phyloP scores from a whole-genome alignment of 495 filamentous ascomycete genomes.

The Xylaria intraflava region DNA sequence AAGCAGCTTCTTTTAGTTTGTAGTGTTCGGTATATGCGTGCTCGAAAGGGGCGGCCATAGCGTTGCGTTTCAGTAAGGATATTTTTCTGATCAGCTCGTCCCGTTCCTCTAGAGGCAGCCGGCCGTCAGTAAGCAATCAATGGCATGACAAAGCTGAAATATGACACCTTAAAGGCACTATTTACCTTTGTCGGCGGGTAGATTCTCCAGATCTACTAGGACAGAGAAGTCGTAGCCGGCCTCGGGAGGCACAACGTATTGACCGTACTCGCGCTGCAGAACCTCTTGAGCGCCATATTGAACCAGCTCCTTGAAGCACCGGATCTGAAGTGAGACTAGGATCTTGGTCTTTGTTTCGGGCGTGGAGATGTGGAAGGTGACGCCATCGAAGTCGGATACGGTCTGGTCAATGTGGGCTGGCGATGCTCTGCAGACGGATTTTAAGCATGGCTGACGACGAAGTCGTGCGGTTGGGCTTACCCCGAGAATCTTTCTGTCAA shows the following conservation, averaged over 20 bases:
- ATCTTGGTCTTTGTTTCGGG: slow-evolving; percentile 89
- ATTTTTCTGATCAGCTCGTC: slow-evolving; percentile 82
- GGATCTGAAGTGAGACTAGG: slow-evolving; percentile 83
- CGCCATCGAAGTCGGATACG: slow-evolving; percentile 96
- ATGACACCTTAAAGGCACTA: neutral
- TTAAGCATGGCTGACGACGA: neutral
- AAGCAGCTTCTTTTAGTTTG: slow-evolving; percentile 74
- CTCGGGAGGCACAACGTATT: slow-evolving; percentile 82
- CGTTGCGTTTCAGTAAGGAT: slow-evolving; percentile 88
- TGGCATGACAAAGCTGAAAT: neutral
- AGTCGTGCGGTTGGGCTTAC: slow-evolving; percentile 41
- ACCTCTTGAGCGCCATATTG: slow-evolving; percentile 88
- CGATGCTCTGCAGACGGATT: slow-evolving; percentile 52
- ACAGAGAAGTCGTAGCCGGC: slow-evolving; percentile 92
- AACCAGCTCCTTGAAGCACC: slow-evolving; percentile 88
- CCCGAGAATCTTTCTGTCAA: slow-evolving; percentile 91
- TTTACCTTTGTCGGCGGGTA: slow-evolving; percentile 68
- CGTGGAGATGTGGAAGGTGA: slow-evolving; percentile 95
- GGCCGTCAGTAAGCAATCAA: slow-evolving; percentile 14
- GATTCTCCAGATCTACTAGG: slow-evolving; percentile 74
- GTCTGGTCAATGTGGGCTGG: slow-evolving; percentile 91
- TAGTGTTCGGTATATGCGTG: slow-evolving; percentile 91
- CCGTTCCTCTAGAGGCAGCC: slow-evolving; percentile 51
- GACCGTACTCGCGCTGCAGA: slow-evolving; percentile 87
- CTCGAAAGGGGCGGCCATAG: slow-evolving; percentile 97